Conservation (phyloP, 2,329 filamentous ascomycete genomes). For the Colletotrichum liriopes region DNA sequence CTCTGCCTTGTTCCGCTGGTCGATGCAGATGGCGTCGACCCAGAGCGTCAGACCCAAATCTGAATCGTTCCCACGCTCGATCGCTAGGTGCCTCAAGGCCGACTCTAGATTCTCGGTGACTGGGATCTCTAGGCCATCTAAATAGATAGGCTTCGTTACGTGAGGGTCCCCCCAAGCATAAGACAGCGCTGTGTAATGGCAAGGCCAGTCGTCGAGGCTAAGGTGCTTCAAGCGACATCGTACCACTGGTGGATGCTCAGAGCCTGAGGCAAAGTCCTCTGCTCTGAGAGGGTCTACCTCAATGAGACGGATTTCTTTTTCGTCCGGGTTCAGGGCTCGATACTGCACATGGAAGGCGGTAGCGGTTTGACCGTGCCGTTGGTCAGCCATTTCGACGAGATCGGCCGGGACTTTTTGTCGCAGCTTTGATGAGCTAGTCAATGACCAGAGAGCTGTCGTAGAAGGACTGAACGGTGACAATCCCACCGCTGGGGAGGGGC, state of each 20-base stretch:
- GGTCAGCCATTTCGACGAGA: neutral
- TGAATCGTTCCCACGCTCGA: neutral
- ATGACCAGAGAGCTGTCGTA: neutral
- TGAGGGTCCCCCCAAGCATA: slow-evolving; percentile 17
- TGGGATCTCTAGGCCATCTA: neutral
- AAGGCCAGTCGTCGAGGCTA: neutral
- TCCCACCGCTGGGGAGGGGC: neutral
- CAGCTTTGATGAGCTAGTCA: neutral
- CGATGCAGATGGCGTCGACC: slow-evolving; percentile 28
- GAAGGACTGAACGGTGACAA: neutral
- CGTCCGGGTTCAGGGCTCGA: neutral
- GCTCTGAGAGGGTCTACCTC: neutral
- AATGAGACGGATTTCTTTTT: slow-evolving; percentile 15
- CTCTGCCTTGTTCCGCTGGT: slow-evolving; percentile 13
- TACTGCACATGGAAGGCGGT: neutral
- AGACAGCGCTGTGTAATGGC: slow-evolving; percentile 9
- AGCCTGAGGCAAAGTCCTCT: neutral
- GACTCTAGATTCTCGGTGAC: slow-evolving; percentile 15
- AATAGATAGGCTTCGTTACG: neutral
- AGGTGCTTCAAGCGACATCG: slow-evolving; percentile 11
- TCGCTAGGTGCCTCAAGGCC: slow-evolving; percentile 8
- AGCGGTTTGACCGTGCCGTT: neutral
- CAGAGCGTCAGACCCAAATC: neutral
- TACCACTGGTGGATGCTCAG: neutral
- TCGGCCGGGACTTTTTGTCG: neutral